Evolutionary conservation across 352 stramenopile genomes (phyloP).

Genomic region (Globisporangium alternatum): DNA sequence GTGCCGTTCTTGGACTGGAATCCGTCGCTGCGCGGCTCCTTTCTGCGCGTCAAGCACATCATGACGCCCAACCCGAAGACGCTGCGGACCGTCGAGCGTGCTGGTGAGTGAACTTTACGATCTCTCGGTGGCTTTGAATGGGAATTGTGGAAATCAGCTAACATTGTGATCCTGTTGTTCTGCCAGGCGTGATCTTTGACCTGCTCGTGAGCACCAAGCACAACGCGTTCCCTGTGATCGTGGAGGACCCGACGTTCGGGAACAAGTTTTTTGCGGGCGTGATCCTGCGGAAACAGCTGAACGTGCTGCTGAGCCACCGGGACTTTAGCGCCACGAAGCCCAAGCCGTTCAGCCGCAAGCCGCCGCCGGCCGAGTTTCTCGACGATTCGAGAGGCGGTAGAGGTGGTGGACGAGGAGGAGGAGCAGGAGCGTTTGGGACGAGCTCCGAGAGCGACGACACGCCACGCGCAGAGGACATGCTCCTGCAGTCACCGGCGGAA

Average conservation of each 20-base stretch:
- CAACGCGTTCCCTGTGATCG: slow-evolving; percentile 87
- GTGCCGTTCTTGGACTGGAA: slow-evolving; percentile 82
- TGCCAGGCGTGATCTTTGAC: slow-evolving; percentile 90
- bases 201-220: slow-evolving; percentile 80
- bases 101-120: neutral
- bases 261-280: slow-evolving; percentile 79
- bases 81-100: slow-evolving; percentile 90
- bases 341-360: slow-evolving; percentile 70
- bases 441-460: slow-evolving; percentile 30
- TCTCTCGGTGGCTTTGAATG: neutral
- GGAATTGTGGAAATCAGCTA: neutral
- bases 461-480: slow-evolving; percentile 38
- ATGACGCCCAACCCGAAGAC: slow-evolving; percentile 95
- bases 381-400: slow-evolving; percentile 28
- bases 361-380: slow-evolving; percentile 32
- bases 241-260: slow-evolving; percentile 81
- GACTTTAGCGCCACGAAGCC: slow-evolving; percentile 68
- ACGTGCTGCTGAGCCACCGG: slow-evolving; percentile 64
- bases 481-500: slow-evolving; percentile 31
- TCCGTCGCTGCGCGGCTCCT: slow-evolving; percentile 56
- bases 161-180: neutral
- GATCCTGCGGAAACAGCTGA: slow-evolving; percentile 80
- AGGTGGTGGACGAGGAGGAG: neutral
- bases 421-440: neutral
- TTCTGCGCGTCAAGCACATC: slow-evolving; percentile 88